Conservation (phyloP, 768 basidiomycete species). For the Mycena vitilis region DNA sequence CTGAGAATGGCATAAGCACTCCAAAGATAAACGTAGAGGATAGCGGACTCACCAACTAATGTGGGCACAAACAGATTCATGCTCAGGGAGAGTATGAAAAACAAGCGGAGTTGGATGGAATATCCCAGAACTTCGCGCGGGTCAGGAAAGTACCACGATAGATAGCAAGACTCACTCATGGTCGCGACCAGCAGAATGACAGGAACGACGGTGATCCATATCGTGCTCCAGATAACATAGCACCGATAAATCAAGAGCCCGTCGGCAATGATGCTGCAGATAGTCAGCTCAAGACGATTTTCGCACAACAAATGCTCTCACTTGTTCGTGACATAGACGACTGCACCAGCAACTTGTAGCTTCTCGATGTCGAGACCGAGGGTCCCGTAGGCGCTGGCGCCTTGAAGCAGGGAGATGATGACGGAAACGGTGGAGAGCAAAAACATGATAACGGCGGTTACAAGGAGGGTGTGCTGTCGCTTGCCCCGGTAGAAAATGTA, state of each 20-base stretch:
- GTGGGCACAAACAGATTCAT: constrained; percentile 49
- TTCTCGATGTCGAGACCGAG: constrained; percentile 12
- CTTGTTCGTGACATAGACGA: constrained; percentile 54
- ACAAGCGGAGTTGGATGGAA: constrained; percentile 40
- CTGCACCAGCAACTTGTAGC: constrained; percentile 47
- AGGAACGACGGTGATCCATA: constrained; percentile 44
- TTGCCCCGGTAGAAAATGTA: constrained; percentile 46
- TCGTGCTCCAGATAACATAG: constrained; percentile 51
- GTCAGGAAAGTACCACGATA: constrained; percentile 6
- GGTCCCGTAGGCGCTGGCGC: constrained; percentile 39
- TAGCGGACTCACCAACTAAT: constrained; percentile 45
- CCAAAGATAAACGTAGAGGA: not conserved
- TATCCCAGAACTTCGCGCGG: constrained; percentile 46
- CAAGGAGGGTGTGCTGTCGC: constrained; percentile 46
- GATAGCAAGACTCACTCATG: constrained; percentile 42
- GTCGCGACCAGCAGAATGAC: constrained; percentile 45
- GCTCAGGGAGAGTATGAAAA: constrained; percentile 44
- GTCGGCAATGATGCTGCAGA: constrained; percentile 47
- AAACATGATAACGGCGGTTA: constrained; percentile 51
- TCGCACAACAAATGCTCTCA: constrained; percentile 33
- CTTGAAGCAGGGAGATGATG: constrained; percentile 46
- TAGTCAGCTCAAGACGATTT: not conserved
- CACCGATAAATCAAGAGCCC: constrained; percentile 51
- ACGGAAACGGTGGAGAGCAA: constrained; percentile 49
- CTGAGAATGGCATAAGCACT: constrained; percentile 34